Base-by-base conservation (phyloP, 2,329 filamentous ascomycete species). In the Capronia epimyces region DNA sequence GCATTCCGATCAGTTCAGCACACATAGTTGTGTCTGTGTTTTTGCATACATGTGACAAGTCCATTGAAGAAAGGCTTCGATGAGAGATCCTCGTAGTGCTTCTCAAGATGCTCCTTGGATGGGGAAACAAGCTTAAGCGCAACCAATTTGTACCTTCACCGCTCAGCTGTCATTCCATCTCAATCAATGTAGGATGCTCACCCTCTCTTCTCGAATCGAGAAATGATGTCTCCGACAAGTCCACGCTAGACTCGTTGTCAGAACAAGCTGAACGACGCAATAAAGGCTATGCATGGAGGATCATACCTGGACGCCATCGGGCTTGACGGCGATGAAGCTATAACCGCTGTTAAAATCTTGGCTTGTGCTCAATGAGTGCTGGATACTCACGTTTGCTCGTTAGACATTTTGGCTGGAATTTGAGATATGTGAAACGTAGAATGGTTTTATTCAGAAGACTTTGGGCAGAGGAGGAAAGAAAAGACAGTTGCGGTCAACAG, bases 271-370 rank as follows among this genome's bases (percentile, higher is more conserved):
- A 18, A 24, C n/a, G 3, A 29, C 47, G 34, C 20, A 43, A 31
- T 39, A 74, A 37, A 27, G 1, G 4, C 6, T 49, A 21, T 2
- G 2, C 18, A 31, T 37, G 13, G 31, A 29, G 3, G 25, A 36
- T 12, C 76, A 64, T 84, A 95, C 89, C 85, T 96, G 93, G 78
- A 97, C 93, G 75, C 93, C 93, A 78, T 97, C 93, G 67, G 91
- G 93, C 89, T 98, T 98, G 83, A 98, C 89, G 72, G 93, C 93
- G 82, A 97, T 97, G 87, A 97, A 97, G 80, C 91, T 97, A 68
- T 56, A 64, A 49, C 55, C 53, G 56, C 54, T 44, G 52, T 72
- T 63, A 71, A 66, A 13, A 27, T n/a, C 20, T 12, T 29, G 24
- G 6, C 41, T n/a, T 8, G 16, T 10, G 5, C 3, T 16, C 24